Percentiles rank a stretch among this genome's conserved stretches.
Evolutionary conservation across 2,329 filamentous ascomycete genomes (phyloP).

Genomic region (Laburnicola sp.): DNA sequence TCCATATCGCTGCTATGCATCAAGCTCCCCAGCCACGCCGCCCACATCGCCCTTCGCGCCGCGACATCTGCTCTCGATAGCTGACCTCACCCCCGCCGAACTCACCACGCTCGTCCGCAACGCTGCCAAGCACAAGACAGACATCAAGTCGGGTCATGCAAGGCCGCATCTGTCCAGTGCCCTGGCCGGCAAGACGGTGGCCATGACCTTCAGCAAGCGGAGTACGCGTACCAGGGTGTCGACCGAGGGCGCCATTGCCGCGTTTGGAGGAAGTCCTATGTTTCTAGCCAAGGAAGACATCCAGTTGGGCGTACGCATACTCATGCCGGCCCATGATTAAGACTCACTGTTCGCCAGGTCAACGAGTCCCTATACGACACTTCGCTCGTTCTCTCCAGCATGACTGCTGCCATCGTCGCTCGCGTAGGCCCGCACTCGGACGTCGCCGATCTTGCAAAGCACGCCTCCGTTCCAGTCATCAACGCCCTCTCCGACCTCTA

Average conservation of each 20-base stretch:
- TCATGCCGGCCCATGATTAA: background rate
- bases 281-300: constrained; percentile 96
- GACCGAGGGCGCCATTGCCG: constrained; percentile 85
- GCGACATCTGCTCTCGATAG: constrained; percentile 89
- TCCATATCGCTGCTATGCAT: constrained; percentile 33
- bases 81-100: constrained; percentile 78
- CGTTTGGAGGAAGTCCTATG: constrained; percentile 92
- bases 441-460: constrained; percentile 53
- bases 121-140: constrained; percentile 74
- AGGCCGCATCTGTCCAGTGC: constrained; percentile 63
- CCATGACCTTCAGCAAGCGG: constrained; percentile 96
- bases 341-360: constrained; percentile 54
- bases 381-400: constrained; percentile 85
- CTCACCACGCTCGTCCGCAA: constrained; percentile 81
- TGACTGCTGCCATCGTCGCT: constrained; percentile 54
- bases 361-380: constrained; percentile 97
- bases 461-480: constrained; percentile 55
- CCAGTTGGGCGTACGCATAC: constrained; percentile 74
- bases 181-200: constrained; percentile 77
- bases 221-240: constrained; percentile 92
- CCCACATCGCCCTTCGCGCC: constrained; percentile 63
- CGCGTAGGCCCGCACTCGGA: constrained; percentile 58
- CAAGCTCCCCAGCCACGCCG: constrained; percentile 38
- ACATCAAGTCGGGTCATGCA: constrained; percentile 67
- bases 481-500: constrained; percentile 78